Conservation (phyloP, 78 protist species). For the Planoprotostelium fungivorum region DNA sequence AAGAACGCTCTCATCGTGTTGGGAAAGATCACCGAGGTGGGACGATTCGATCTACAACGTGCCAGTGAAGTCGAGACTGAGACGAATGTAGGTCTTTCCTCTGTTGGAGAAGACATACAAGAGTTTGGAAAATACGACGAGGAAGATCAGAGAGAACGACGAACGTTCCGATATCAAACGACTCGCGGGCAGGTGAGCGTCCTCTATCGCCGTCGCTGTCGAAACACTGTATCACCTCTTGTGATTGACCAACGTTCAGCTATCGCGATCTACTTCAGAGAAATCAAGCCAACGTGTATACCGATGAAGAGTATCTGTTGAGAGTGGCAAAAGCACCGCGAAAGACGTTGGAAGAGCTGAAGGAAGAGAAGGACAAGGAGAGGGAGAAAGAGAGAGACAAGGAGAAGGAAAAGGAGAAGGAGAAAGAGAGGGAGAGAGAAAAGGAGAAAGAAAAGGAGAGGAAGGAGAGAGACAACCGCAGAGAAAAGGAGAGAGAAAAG, state of each 20-base stretch:
- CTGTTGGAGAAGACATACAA: background rate
- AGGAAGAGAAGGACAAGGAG: background rate
- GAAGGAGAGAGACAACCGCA: background rate
- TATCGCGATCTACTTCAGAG: background rate
- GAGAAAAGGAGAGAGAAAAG: background rate
- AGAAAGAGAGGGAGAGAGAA: background rate
- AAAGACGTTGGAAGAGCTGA: background rate
- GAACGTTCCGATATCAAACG: background rate
- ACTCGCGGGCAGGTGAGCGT: background rate
- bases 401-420: background rate
- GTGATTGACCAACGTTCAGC: background rate
- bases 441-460: background rate
- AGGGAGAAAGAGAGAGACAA: background rate
- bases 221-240: too few relatives aligned
- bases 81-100: background rate
- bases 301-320: background rate
- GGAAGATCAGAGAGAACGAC: background rate
- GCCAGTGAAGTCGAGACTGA: background rate
- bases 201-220: background rate
- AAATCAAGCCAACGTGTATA: background rate
- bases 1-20: constrained; percentile 41
- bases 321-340: background rate
- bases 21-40: constrained; percentile 19
- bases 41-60: background rate
- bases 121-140: background rate